Evolutionary conservation across 352 stramenopile genomes (phyloP).

Genomic region (Globisporangium solare): DNA sequence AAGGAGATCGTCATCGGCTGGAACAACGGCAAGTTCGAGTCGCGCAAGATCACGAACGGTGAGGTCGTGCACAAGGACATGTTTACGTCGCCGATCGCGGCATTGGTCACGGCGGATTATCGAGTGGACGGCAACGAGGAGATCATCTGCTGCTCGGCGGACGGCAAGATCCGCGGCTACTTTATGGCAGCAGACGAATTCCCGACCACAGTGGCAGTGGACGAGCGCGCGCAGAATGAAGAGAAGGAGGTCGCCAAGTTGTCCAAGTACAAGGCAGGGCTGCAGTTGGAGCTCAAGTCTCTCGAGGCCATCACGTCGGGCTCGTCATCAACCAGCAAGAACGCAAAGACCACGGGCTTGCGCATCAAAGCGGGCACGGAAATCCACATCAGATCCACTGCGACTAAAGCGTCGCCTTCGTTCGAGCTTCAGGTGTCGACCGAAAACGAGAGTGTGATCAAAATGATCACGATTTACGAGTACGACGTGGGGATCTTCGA

Average conservation of each 20-base stretch:
- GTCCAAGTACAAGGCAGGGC: conserved; percentile 70
- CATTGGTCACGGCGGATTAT: conserved; percentile 81
- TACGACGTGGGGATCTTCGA: conserved; percentile 87
- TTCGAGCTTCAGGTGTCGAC: conserved; percentile 84
- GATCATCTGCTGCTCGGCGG: conserved; percentile 81
- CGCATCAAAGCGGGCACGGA: conserved; percentile 54
- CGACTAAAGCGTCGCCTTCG: conserved; percentile 42
- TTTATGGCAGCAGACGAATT: conserved; percentile 43
- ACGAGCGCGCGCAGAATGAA: conserved; percentile 44
- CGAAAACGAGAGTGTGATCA: conserved; percentile 84
- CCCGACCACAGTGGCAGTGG: conserved; percentile 17
- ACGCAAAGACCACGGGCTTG: conserved; percentile 27
- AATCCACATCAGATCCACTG: conserved; percentile 49
- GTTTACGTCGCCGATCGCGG: conserved; percentile 53
- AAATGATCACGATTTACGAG: conserved; percentile 84
- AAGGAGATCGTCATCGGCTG: conserved; percentile 88
- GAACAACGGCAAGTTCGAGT: conserved; percentile 88
- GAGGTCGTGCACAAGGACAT: conserved; percentile 83
- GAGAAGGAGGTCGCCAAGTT: conserved; percentile 79
- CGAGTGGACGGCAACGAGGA: conserved; percentile 85
- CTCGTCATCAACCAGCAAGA: conserved; percentile 23
- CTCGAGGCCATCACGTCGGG: conserved; percentile 46
- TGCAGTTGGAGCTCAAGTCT: conserved; percentile 75
- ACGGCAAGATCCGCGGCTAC: conserved; percentile 81
- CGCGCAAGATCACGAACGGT: conserved; percentile 66